Percentiles rank a stretch among this genome's conserved stretches.
Conservation (phyloP, 1,139 yeast species). For the Candida mesenterica region DNA sequence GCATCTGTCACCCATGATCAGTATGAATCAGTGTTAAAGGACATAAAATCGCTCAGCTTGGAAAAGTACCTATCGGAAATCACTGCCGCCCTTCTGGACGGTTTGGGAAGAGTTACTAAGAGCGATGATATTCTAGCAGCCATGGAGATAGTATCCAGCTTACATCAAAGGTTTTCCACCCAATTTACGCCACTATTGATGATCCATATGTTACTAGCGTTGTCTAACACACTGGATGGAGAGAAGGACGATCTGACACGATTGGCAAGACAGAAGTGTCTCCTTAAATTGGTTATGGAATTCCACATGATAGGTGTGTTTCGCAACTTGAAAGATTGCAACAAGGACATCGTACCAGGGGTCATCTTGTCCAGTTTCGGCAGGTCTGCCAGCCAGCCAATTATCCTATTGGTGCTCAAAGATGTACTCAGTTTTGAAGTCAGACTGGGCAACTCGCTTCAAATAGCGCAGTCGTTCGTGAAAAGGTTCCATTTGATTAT, state of each 20-base stretch:
- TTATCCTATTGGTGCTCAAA: conserved; percentile 51
- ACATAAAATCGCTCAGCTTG: conserved; percentile 60
- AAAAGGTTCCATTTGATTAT: conserved; percentile 43
- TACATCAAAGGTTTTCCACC: conserved; percentile 70
- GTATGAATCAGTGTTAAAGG: conserved; percentile 49
- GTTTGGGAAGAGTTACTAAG: conserved; percentile 53
- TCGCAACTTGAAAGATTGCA: conserved; percentile 36
- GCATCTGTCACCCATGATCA: conserved; percentile 53
- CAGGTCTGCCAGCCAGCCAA: conserved; percentile 28
- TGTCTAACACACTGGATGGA: conserved; percentile 22
- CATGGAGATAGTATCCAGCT: conserved; percentile 63
- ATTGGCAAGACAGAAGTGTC: conserved; percentile 44
- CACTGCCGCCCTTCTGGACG: conserved; percentile 61
- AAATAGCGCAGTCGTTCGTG: conserved; percentile 48
- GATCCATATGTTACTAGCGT: conserved; percentile 38
- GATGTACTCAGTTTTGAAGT: conserved; percentile 53
- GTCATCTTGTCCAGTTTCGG: conserved; percentile 18
- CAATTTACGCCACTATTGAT: conserved; percentile 55
- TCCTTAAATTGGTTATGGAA: conserved; percentile 60
- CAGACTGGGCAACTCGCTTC: conserved; percentile 45
- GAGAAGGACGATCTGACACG: conserved; percentile 48
- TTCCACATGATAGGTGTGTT: conserved; percentile 62
- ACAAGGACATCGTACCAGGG: conserved; percentile 26
- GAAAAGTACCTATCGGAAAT: conserved; percentile 79
- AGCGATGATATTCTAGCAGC: conserved; percentile 63